These are phyloP conservation scores for Paecilomyces formosus DNA, from an alignment of 2,329 filamentous ascomycete genomes.

Conservation along the genomic window DNA sequence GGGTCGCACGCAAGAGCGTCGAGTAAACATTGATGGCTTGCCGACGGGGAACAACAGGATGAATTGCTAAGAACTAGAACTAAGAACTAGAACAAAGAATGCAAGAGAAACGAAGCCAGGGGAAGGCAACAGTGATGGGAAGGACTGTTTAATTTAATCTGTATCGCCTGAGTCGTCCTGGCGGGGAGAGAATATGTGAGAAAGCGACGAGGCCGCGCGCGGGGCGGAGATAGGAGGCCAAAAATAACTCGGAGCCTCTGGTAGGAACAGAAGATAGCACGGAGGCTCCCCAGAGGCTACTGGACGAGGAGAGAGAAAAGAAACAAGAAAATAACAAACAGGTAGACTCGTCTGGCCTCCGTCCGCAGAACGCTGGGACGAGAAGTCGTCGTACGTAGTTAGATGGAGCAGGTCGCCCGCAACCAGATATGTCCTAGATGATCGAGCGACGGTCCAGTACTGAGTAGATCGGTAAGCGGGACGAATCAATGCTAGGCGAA, in stretches of 20 bases:
- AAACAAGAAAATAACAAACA: not conserved
- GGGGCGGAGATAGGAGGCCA: not conserved
- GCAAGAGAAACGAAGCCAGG: conserved; percentile 2
- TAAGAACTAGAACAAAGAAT: conserved; percentile 4
- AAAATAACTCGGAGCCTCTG: not conserved
- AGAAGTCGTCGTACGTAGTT: not conserved
- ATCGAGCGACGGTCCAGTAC: not conserved
- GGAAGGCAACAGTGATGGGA: not conserved
- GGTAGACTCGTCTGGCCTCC: not conserved
- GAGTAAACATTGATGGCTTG: conserved; percentile 18
- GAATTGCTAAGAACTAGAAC: conserved; percentile 5
- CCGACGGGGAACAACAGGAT: not conserved
- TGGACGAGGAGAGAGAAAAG: not conserved
- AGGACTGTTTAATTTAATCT: not conserved
- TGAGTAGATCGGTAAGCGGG: not conserved
- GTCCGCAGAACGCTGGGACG: not conserved
- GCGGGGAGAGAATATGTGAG: not conserved
- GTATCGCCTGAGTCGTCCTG: not conserved
- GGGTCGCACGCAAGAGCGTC: conserved; percentile 10
- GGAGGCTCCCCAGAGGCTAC: not conserved
- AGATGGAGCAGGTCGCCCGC: not conserved
- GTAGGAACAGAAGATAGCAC: not conserved
- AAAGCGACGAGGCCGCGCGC: not conserved
- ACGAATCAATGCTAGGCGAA: not conserved
- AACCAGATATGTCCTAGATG: not conserved